Percentiles rank a stretch among this genome's conserved stretches.
phyloP scores from a whole-genome alignment of 768 basidiomycete genomes.

The Rickenella mellea region DNA sequence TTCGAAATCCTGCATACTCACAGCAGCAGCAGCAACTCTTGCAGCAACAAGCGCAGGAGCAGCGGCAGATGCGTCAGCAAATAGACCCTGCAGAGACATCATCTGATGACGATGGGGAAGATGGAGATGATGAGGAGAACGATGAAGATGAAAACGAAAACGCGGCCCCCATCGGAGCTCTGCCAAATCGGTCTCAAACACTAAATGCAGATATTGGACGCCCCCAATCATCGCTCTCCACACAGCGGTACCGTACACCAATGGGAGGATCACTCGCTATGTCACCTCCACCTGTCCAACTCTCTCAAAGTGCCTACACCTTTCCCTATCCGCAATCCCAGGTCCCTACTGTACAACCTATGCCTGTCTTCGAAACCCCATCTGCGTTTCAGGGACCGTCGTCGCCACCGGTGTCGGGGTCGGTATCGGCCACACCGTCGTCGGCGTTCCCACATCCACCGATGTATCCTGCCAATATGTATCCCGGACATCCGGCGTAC shows the following conservation, averaged over 20 bases:
- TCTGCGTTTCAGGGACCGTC: constrained; percentile 45
- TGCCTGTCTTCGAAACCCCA: constrained; percentile 58
- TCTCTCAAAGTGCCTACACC: too few relatives aligned
- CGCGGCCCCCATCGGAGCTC: not conserved
- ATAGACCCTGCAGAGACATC: constrained; percentile 18
- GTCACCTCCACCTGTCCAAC: constrained; percentile 51
- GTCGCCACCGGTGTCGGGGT: not conserved
- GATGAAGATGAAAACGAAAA: constrained; percentile 2
- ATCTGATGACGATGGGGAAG: constrained; percentile 42
- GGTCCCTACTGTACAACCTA: constrained; percentile 61
- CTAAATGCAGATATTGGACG: constrained; percentile 22
- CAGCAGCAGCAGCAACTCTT: not conserved
- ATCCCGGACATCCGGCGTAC: not conserved
- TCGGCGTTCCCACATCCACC: not conserved
- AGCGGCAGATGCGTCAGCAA: too few relatives aligned
- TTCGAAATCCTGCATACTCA: not conserved
- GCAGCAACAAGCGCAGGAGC: too few relatives aligned
- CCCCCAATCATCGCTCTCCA: constrained; percentile 71
- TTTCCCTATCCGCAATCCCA: too few relatives aligned
- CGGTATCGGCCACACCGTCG: not conserved
- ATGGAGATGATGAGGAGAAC: constrained; percentile 25
- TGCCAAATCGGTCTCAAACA: constrained; percentile 1
- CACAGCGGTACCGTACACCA: constrained; percentile 72
- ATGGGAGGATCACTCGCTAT: constrained; percentile 51
- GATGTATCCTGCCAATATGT: not conserved